These are phyloP conservation scores for Quercus alba DNA, from an alignment of 306 rosid genomes.

Conservation along the genomic window DNA sequence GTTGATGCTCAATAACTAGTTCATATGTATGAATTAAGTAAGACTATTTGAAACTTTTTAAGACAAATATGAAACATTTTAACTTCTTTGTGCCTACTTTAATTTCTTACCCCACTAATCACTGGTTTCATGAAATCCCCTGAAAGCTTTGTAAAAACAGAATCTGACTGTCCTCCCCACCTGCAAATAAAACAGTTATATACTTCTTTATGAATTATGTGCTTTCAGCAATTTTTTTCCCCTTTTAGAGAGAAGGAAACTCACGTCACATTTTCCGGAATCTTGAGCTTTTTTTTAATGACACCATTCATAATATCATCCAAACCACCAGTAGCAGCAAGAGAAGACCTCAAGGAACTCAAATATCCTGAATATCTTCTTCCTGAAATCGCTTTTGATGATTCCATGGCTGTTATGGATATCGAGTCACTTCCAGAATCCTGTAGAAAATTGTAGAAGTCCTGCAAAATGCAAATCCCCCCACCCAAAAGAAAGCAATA, in stretches of 20 bases:
- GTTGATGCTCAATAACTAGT: not conserved
- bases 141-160: constrained; percentile 31
- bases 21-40: not conserved
- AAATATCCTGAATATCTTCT: constrained; percentile 59
- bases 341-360: constrained; percentile 26
- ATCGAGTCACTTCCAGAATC: constrained; percentile 42
- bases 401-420: constrained; percentile 27
- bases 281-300: constrained; percentile 65
- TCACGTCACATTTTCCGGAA: constrained; percentile 68
- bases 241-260: constrained; percentile 13
- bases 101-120: constrained; percentile 68
- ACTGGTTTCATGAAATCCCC: constrained; percentile 92
- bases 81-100: not conserved
- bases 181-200: constrained; percentile 29
- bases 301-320: constrained; percentile 62
- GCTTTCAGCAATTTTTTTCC: not conserved
- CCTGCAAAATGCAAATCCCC: constrained; percentile 35
- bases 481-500: not conserved
- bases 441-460: constrained; percentile 67
- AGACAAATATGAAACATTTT: too few species aligned
- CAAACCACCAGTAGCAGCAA: constrained; percentile 44
- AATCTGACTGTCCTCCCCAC: constrained; percentile 61
- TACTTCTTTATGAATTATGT: constrained; percentile 1
- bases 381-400: constrained; percentile 18
- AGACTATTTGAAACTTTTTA: not conserved